Evolutionary conservation across 1,284 basidiomycete genomes (phyloP).

Genomic region (Clitocybe nebularis): DNA sequence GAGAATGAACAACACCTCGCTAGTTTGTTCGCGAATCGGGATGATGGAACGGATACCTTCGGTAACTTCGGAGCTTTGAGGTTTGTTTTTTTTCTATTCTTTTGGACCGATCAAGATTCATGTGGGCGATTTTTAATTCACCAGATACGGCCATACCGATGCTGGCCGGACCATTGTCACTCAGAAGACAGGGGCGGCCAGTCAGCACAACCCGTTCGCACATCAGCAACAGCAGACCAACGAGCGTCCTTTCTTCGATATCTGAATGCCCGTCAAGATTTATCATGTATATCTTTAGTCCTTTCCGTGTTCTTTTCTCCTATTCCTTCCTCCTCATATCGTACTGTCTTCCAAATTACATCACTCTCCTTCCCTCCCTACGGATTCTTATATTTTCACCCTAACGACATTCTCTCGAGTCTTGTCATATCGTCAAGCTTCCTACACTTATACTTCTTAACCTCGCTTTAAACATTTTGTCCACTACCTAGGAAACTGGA

Average conservation of each 20-base stretch:
- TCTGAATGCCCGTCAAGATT: slow-evolving; percentile 29
- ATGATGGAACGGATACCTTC: slow-evolving; percentile 92
- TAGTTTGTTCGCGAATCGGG: slow-evolving; percentile 76
- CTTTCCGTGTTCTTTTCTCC: neutral
- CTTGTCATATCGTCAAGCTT: too few species aligned
- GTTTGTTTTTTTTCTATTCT: slow-evolving; percentile 30
- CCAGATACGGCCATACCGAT: slow-evolving; percentile 65
- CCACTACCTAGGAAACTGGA: too few species aligned
- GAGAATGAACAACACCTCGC: slow-evolving; percentile 80
- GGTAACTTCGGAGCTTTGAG: slow-evolving; percentile 82
- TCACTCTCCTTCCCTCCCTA: too few species aligned
- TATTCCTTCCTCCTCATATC: neutral
- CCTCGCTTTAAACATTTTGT: too few species aligned
- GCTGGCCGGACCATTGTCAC: slow-evolving; percentile 50
- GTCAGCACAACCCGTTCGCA: slow-evolving; percentile 72
- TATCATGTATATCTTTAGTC: neutral
- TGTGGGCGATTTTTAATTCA: slow-evolving; percentile 7
- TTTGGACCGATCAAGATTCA: slow-evolving; percentile 3
- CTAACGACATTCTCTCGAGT: too few species aligned
- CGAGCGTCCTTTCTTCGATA: slow-evolving; percentile 85
- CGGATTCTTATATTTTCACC: too few species aligned
- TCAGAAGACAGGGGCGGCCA: slow-evolving; percentile 60
- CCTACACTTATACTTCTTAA: too few species aligned
- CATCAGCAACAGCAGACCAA: slow-evolving; percentile 48
- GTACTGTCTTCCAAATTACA: neutral